Evolutionary conservation across 768 basidiomycete genomes (phyloP), one percentile per base, ranked within the genome.

Genomic region (Leccinum variicolor): DNA sequence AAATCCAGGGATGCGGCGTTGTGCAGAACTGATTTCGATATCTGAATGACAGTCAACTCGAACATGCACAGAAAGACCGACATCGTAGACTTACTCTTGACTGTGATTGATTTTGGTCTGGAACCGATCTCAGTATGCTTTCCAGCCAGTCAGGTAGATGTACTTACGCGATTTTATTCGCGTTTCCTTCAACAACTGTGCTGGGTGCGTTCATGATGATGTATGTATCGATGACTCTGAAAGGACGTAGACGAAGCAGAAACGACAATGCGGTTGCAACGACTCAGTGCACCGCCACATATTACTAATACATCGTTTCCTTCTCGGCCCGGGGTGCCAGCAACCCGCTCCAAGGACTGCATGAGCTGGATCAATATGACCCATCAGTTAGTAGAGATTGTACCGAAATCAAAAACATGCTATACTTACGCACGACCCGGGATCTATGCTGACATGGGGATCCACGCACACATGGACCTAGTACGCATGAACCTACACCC

Each of bases 401-500:
- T 10, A 41, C n/a, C 9, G 1, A 41, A 41, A n/a, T n/a, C 9
- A n/a, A n/a, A n/a, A 41, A n/a, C 0, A 9, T 31, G 5, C 31
- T 5, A 13, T 31, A 31, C 31, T 31, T 13, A 31, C 31, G 31
- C 31, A 31, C 39, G n/a, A 39, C n/a, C n/a, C 39, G n/a, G n/a
- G 9, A 39, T 34, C 34, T 7, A 34, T 6, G 34, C 4, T 26
- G 29, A 31, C 29, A 31, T 31, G 29, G 11, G 29, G 1, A 29
- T 29, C 36, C 11, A 39, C 36, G 36, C 36, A 39, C 9, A 10
- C 4, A 29, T 29, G 29, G 0, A 29, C 4, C 1, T n/a, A n/a
- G n/a, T 29, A 10, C 29, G 1, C 31, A 31, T 31, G n/a, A 3
- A 13, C 47, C 62, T 73, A 72, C 17, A 47, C 50, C 43, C n/a